Evolutionary conservation across 306 rosid genomes (phyloP).

Genomic region (Dryas alaskensis): DNA sequence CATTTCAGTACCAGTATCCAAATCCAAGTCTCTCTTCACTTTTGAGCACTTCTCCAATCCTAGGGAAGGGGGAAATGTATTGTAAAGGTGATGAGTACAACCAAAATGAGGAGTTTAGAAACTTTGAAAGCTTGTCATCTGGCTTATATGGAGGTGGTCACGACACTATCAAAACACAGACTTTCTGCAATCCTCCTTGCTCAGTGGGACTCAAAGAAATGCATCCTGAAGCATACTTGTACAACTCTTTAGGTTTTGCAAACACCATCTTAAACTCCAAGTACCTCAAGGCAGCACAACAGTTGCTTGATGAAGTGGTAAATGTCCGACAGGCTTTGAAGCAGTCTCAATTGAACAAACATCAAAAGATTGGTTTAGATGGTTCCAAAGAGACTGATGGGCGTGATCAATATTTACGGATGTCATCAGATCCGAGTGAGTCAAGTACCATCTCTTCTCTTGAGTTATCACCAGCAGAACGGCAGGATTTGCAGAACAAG

Average conservation of each 20-base stretch:
- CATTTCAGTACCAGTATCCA: constrained; percentile 55
- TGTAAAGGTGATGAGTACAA: constrained; percentile 42
- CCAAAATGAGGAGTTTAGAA: constrained; percentile 37
- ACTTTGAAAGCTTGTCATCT: constrained; percentile 48
- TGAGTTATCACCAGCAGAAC: constrained; percentile 61
- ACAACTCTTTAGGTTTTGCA: constrained; percentile 34
- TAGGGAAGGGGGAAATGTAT: constrained; percentile 30
- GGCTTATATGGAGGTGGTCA: constrained; percentile 38
- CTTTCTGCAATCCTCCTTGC: constrained; percentile 41
- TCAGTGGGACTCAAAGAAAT: constrained; percentile 38
- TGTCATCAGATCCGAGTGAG: constrained; percentile 46
- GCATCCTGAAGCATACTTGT: constrained; percentile 32
- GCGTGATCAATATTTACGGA: constrained; percentile 40
- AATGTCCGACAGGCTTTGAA: constrained; percentile 68
- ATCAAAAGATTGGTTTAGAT: constrained; percentile 39
- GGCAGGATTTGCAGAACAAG: constrained; percentile 68
- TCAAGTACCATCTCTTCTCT: constrained; percentile 37
- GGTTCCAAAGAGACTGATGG: constrained; percentile 61
- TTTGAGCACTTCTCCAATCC: constrained; percentile 35
- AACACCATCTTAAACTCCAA: constrained; percentile 40
- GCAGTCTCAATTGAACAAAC: constrained; percentile 51
- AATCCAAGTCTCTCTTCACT: constrained; percentile 40
- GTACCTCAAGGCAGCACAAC: constrained; percentile 72
- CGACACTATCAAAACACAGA: constrained; percentile 43
- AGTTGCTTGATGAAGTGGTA: constrained; percentile 79